Evolutionary conservation across 352 stramenopile species (phyloP), one percentile per base, ranked within the genome.

Genomic region (Peronospora tabacina): DNA sequence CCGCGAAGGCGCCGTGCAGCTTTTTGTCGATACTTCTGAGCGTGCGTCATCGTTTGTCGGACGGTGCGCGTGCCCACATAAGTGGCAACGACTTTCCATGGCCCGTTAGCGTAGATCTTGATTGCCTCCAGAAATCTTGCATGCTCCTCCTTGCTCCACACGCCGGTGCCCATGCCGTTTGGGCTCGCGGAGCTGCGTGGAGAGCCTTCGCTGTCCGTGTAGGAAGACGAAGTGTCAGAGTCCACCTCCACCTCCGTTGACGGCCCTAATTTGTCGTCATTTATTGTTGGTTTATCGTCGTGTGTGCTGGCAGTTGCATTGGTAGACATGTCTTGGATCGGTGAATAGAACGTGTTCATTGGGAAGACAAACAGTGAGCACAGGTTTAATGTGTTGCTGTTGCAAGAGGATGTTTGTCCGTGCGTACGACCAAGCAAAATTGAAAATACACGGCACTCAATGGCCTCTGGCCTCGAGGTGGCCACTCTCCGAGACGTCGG

Each of bases 41-140:
- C 76, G 42, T 90, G 75, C 0, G 75, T 87, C 73, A 85, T 85
- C 28, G 74, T 85, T 67, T 88, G 76, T 10, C 77, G 72, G 41
- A 85, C 75, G 0, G 74, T 86, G 44, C 75, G 75, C 13, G 79
- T 87, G 29, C 66, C 74, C 2, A 90, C 72, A 34, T 77, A 72
- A 26, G 72, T 68, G 10, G 76, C 75, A 11, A 89, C 70, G 38
- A 75, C 37, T 41, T 84, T 86, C 74, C 76, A 87, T 1, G 76
- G 79, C 0, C 75, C 74, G 29, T 79, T 84, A 37, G 66, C 22
- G 58, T 86, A 87, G 36, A 85, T 76, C 63, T 82, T 77, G 44
- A 86, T 86, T 7, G 68, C 75, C 16, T 87, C 72, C 13, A 90
- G 64, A 52, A 87, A 87, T n/a, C 68, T 66, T 20, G 66, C 49